Evolutionary conservation across 2,329 filamentous ascomycete species (phyloP).

Genomic region (Colletotrichum cordylinicola): DNA sequence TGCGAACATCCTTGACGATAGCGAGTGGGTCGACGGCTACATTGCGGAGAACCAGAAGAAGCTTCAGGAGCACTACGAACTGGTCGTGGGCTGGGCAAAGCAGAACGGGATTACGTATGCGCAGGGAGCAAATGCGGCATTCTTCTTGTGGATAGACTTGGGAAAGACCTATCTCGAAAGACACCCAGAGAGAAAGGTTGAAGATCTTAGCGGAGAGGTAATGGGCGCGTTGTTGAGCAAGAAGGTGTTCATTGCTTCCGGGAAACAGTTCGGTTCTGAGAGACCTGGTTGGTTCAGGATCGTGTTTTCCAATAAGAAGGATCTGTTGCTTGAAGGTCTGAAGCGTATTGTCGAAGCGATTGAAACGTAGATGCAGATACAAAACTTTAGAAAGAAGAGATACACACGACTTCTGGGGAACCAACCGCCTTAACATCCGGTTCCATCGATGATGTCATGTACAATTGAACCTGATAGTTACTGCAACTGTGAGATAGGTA

Average conservation of each 20-base stretch:
- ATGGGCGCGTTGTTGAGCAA: slow-evolving; percentile 28
- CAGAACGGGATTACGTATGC: slow-evolving; percentile 49
- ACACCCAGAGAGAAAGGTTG: slow-evolving; percentile 84
- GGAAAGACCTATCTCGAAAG: slow-evolving; percentile 61
- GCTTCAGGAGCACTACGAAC: slow-evolving; percentile 43
- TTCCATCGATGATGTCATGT: neutral
- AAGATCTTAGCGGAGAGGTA: slow-evolving; percentile 39
- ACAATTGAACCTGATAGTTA: neutral
- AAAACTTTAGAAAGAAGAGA: neutral
- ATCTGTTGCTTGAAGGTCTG: slow-evolving; percentile 33
- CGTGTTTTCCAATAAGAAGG: slow-evolving; percentile 39
- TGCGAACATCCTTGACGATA: slow-evolving; percentile 19
- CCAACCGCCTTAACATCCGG: neutral
- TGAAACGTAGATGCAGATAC: neutral
- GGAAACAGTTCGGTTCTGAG: slow-evolving; percentile 41
- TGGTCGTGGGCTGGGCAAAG: slow-evolving; percentile 40
- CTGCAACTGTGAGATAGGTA: neutral
- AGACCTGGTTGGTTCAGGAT: slow-evolving; percentile 44
- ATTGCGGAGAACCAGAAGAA: slow-evolving; percentile 45
- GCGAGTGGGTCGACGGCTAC: slow-evolving; percentile 45
- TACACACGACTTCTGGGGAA: neutral
- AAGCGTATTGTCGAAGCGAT: neutral
- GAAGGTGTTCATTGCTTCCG: slow-evolving; percentile 41
- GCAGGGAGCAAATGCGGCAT: slow-evolving; percentile 54
- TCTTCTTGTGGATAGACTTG: slow-evolving; percentile 61